Evolutionary conservation across 495 filamentous ascomycete genomes (phyloP).

Genomic region (Aspergillus biplanus): DNA sequence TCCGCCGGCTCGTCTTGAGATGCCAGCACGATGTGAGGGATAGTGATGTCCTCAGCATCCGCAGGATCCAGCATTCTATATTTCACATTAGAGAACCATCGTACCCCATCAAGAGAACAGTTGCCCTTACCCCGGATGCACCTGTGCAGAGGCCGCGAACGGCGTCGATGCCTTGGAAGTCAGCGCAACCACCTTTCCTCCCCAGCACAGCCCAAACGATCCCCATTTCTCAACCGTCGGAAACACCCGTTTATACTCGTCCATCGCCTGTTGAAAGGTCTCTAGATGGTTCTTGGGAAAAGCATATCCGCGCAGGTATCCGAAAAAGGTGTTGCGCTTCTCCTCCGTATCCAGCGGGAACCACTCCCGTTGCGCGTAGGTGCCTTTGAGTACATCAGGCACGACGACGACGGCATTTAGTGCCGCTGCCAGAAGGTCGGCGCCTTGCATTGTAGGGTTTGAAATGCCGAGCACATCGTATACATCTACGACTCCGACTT

Average conservation of each 20-base stretch:
- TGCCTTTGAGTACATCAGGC: not conserved
- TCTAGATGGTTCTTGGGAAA: not conserved
- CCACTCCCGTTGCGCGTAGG: not conserved
- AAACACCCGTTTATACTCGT: not conserved
- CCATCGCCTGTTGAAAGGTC: not conserved
- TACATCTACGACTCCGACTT: not conserved
- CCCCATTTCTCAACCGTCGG: conserved; percentile 2
- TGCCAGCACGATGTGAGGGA: not conserved
- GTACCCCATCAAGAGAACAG: not conserved
- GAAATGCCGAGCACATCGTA: conserved; percentile 4
- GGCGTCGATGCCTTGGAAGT: not conserved
- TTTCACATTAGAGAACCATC: not conserved
- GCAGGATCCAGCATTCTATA: not conserved
- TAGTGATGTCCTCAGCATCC: not conserved
- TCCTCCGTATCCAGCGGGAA: not conserved
- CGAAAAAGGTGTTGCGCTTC: not conserved
- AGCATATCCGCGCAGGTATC: not conserved
- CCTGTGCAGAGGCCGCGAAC: not conserved
- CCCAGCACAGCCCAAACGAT: not conserved
- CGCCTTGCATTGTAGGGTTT: not conserved
- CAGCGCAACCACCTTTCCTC: conserved; percentile 2
- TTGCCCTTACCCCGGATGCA: not conserved
- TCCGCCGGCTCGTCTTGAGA: not conserved
- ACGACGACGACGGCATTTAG: not conserved
- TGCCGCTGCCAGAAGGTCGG: not conserved